Conservation (phyloP, 352 stramenopile species). For the Globisporangium cederbergense region DNA sequence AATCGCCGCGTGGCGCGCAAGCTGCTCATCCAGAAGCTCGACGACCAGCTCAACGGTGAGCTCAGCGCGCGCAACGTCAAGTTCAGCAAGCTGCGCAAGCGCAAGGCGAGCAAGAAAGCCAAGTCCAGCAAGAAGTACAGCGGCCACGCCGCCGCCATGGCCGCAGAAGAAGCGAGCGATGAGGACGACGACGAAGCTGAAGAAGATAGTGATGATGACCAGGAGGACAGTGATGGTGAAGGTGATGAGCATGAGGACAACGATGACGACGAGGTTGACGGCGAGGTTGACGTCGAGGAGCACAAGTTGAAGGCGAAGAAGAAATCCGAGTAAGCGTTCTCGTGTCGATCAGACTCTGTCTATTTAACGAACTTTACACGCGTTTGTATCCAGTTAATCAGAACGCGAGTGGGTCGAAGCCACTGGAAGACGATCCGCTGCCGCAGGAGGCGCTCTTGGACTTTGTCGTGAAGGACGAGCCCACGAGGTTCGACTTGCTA, state of each 20-base stretch:
- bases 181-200: constrained; percentile 12
- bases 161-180: neutral
- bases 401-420: constrained; percentile 16
- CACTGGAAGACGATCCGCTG: neutral
- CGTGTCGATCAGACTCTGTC: no score
- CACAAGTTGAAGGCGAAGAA: constrained; percentile 38
- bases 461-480: constrained; percentile 3
- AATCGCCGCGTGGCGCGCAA: constrained; percentile 74
- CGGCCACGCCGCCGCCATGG: neutral
- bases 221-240: constrained; percentile 13
- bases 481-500: constrained; percentile 12
- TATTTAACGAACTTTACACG: no score
- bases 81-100: constrained; percentile 62
- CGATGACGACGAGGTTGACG: neutral
- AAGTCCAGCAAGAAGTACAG: constrained; percentile 65
- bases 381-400: neutral
- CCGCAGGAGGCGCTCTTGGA: constrained; percentile 6
- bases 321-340: neutral
- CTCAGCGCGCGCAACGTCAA: constrained; percentile 59
- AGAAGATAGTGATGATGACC: constrained; percentile 13
- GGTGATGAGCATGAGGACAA: constrained; percentile 22
- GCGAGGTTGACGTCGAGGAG: constrained; percentile 14
- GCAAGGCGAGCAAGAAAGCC: constrained; percentile 54
- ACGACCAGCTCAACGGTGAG: constrained; percentile 66
- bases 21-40: constrained; percentile 67